phyloP scores from a whole-genome alignment of 805 yeast genomes.

The Monosporozyma yasuniensis region DNA sequence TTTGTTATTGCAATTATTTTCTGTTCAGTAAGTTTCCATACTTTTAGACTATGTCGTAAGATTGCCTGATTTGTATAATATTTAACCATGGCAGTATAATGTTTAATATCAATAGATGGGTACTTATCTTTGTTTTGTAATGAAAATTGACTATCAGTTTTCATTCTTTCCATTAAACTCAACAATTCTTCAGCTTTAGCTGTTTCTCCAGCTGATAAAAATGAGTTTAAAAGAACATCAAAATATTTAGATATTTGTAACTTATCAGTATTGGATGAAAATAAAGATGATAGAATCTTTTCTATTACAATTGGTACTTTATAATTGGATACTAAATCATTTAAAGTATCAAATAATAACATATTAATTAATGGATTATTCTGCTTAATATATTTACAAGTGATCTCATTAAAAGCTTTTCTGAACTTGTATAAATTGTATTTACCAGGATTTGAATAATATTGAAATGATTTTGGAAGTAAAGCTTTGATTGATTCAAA shows the following conservation, averaged over 20 bases:
- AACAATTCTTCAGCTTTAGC: conserved; percentile 21
- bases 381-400: conserved; percentile 11
- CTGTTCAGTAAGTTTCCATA: not conserved
- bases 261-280: not conserved
- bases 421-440: conserved; percentile 6
- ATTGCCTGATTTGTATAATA: conserved; percentile 19
- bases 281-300: not conserved
- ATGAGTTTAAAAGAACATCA: conserved; percentile 20
- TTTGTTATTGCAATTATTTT: conserved; percentile 27
- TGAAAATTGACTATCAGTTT: not conserved
- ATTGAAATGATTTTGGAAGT: not conserved
- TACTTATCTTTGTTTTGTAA: not conserved
- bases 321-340: conserved; percentile 12
- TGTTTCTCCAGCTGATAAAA: conserved; percentile 19
- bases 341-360: conserved; percentile 14
- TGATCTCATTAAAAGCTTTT: conserved; percentile 10
- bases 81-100: conserved; percentile 35
- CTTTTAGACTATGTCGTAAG: not conserved
- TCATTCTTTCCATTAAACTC: not conserved
- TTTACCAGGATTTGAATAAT: not conserved
- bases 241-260: conserved; percentile 15
- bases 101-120: conserved; percentile 5
- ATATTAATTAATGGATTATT: conserved; percentile 13
- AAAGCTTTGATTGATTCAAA: conserved; percentile 3
- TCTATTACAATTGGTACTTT: conserved; percentile 7